phyloP scores from a whole-genome alignment of 306 rosid species.

The Prinsepia uniflora region DNA sequence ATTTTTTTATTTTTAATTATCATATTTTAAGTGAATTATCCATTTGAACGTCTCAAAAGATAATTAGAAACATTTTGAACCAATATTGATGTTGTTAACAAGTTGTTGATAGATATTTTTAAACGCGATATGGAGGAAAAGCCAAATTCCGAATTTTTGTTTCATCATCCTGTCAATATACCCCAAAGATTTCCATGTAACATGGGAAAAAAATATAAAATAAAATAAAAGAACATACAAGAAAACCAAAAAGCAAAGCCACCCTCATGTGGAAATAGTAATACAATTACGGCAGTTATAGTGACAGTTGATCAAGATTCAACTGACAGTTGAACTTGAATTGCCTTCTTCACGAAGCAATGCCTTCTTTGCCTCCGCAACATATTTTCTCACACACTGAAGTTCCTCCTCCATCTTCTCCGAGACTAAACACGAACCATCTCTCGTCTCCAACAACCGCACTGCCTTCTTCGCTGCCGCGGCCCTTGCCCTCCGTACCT shows the following conservation, averaged over 20 bases:
- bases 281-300: neutral
- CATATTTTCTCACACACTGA: conserved; percentile 38
- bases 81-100: no score
- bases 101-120: no score
- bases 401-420: conserved; percentile 59
- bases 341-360: conserved; percentile 40
- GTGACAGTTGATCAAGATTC: conserved; percentile 13
- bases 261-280: conserved; percentile 15
- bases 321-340: conserved; percentile 31
- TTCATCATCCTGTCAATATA: no score
- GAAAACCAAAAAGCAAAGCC: neutral
- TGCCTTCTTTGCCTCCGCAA: conserved; percentile 56
- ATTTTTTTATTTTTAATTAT: no score
- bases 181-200: neutral
- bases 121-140: no score
- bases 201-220: neutral
- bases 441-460: conserved; percentile 35
- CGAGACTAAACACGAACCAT: conserved; percentile 32
- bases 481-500: conserved; percentile 40
- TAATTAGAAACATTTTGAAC: no score
- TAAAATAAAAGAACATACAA: conserved; percentile 9
- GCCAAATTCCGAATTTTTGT: no score
- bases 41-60: no score
- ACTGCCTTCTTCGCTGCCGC: conserved; percentile 40
- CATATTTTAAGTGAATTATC: no score